These are phyloP conservation scores for Trichoderma asperellum DNA, from an alignment of 2,329 filamentous ascomycete species.

Conservation along the genomic window DNA sequence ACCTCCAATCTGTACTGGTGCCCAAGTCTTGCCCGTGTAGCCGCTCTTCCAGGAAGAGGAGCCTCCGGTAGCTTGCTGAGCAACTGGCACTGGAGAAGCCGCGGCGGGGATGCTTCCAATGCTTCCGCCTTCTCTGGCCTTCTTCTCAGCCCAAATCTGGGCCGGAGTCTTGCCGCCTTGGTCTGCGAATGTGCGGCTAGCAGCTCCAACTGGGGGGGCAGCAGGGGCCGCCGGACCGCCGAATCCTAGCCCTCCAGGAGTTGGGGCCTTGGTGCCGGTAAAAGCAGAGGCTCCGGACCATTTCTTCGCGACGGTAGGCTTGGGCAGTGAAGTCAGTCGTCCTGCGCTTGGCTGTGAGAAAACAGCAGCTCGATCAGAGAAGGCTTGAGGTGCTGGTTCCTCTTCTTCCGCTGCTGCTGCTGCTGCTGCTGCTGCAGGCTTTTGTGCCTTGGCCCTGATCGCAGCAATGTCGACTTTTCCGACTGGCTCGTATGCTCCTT, in stretches of 20 bases:
- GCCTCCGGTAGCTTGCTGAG: slow-evolving; percentile 70
- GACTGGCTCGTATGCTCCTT: slow-evolving; percentile 91
- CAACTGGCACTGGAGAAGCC: slow-evolving; percentile 56
- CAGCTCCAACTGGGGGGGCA: slow-evolving; percentile 68
- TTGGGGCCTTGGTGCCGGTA: slow-evolving; percentile 85
- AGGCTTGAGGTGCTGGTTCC: slow-evolving; percentile 53
- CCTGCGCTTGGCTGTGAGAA: slow-evolving; percentile 70
- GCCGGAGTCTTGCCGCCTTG: slow-evolving; percentile 94
- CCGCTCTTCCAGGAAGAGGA: slow-evolving; percentile 83
- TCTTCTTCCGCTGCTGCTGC: slow-evolving; percentile 13
- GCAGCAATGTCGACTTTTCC: slow-evolving; percentile 97
- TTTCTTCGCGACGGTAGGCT: slow-evolving; percentile 92
- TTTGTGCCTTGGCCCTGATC: slow-evolving; percentile 82
- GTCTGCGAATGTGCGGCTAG: slow-evolving; percentile 92
- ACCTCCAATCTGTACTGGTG: slow-evolving; percentile 71
- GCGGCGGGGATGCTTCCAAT: slow-evolving; percentile 49
- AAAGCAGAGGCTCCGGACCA: slow-evolving; percentile 76
- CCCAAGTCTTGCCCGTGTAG: slow-evolving; percentile 90
- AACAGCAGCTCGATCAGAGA: slow-evolving; percentile 76
- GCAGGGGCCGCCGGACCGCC: slow-evolving; percentile 62
- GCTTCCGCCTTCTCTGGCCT: slow-evolving; percentile 71
- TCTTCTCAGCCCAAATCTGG: slow-evolving; percentile 97
- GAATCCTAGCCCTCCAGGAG: slow-evolving; percentile 70
- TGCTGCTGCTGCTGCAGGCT: slow-evolving; percentile 50
- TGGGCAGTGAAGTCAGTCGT: slow-evolving; percentile 83